Evolutionary conservation across 345 rosid genomes (phyloP).

Genomic region (Zanthoxylum bungeanum): DNA sequence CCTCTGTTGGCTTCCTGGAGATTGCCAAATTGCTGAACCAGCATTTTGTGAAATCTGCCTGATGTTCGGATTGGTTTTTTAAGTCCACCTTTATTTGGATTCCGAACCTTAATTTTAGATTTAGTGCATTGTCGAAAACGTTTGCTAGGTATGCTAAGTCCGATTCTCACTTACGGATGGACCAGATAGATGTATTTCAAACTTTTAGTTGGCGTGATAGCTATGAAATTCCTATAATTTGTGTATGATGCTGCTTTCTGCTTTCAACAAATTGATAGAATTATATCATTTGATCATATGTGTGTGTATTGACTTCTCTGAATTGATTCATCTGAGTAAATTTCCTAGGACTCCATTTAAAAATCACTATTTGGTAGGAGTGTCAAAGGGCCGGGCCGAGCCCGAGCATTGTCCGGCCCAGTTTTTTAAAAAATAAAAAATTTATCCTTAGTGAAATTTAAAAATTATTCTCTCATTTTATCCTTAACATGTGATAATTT

Average conservation of each 20-base stretch:
- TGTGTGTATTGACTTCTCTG: no score
- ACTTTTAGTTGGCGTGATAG: background rate
- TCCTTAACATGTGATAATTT: no score
- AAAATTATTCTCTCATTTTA: no score
- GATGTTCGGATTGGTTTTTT: background rate
- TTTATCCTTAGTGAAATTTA: no score
- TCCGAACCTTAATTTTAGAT: background rate
- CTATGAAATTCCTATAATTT: background rate
- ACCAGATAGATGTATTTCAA: background rate
- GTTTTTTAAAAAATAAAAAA: no score
- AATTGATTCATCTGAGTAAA: no score
- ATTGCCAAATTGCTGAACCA: conserved; percentile 29
- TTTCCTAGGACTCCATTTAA: no score
- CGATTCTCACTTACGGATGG: background rate
- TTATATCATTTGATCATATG: no score
- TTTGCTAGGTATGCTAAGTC: background rate
- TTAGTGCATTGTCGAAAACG: background rate
- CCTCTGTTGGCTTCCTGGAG: conserved; percentile 31
- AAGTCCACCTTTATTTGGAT: no score
- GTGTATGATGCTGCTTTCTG: background rate
- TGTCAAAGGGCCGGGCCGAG: no score
- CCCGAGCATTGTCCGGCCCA: no score
- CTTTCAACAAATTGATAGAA: background rate
- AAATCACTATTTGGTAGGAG: no score
- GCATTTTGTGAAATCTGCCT: conserved; percentile 25